Percentiles rank a stretch among this genome's conserved stretches.
These are phyloP conservation scores for Populus pruinosa DNA, from an alignment of 345 rosid species.

Conservation along the genomic window DNA sequence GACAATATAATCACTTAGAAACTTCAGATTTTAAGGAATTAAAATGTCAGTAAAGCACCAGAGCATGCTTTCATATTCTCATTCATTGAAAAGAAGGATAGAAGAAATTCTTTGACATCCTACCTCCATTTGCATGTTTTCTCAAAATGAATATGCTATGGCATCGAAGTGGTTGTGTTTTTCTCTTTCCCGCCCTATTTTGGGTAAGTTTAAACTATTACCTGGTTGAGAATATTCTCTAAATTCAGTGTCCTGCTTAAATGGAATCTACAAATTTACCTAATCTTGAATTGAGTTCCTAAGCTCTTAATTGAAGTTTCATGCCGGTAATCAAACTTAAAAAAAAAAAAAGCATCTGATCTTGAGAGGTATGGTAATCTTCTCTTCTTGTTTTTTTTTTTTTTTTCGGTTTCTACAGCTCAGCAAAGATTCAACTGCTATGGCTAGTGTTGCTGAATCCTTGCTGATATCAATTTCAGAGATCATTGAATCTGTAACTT, in stretches of 20 bases:
- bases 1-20: background rate
- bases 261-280: background rate
- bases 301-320: background rate
- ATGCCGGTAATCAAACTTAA: background rate
- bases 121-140: background rate
- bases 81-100: background rate
- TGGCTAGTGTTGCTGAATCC: slow-evolving; percentile 31
- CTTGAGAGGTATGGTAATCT: background rate
- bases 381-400: background rate
- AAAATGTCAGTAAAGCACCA: background rate
- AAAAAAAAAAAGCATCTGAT: background rate
- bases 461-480: slow-evolving; percentile 53
- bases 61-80: background rate
- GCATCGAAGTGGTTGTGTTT: background rate
- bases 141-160: background rate
- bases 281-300: background rate
- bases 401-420: slow-evolving; percentile 32
- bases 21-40: background rate
- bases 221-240: background rate
- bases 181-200: background rate
- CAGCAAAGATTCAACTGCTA: slow-evolving; percentile 26
- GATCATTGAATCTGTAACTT: slow-evolving; percentile 38
- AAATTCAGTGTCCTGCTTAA: background rate
- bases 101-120: background rate
- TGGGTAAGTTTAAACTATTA: background rate